Conservation (phyloP, 2,329 filamentous ascomycete genomes). For the Aureobasidium melanogenum region DNA sequence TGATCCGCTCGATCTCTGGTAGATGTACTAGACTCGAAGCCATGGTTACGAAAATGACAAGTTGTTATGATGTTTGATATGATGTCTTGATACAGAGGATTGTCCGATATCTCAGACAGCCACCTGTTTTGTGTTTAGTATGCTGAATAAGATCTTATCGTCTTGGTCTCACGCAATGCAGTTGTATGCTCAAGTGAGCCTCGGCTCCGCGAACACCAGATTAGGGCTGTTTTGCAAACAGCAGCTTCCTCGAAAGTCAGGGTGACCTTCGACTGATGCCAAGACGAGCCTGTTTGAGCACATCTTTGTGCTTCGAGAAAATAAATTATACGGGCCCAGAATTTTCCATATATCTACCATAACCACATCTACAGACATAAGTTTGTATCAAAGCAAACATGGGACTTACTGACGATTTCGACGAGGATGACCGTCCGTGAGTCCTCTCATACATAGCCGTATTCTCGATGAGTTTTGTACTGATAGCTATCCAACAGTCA, state of each 20-base stretch:
- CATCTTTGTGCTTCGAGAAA: background rate
- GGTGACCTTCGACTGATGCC: background rate
- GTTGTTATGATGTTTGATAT: background rate
- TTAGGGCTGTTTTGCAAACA: background rate
- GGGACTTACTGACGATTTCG: conserved; percentile 7
- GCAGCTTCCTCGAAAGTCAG: background rate
- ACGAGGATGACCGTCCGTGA: conserved; percentile 16
- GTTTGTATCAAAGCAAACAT: background rate
- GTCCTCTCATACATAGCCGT: background rate
- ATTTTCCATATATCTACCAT: background rate
- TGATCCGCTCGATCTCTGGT: conserved; percentile 67
- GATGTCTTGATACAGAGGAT: too few relatives aligned
- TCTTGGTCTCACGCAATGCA: background rate
- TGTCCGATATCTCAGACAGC: background rate
- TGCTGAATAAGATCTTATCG: background rate
- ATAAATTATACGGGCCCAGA: background rate
- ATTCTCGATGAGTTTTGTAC: background rate
- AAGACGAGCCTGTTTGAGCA: background rate
- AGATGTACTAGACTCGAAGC: conserved; percentile 47
- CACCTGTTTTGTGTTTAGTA: background rate
- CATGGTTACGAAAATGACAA: conserved; percentile 8
- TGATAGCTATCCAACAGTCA: conserved; percentile 33
- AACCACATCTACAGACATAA: background rate
- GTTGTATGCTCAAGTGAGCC: background rate
- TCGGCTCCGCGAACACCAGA: background rate